Evolutionary conservation across 345 rosid genomes (phyloP).

Genomic region (Pugionium dolabratum): DNA sequence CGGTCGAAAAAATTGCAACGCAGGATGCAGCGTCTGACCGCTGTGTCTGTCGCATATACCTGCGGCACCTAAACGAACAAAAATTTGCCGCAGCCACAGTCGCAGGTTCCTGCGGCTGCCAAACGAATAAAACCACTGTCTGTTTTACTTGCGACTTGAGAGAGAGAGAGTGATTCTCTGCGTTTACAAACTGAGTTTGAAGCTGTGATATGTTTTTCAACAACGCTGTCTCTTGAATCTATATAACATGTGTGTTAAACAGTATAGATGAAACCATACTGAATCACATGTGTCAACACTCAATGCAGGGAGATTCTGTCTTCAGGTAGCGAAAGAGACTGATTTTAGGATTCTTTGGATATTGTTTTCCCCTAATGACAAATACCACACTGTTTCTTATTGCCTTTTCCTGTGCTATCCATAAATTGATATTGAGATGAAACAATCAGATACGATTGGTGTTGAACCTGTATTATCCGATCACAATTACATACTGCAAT

Average conservation of each 20-base stretch:
- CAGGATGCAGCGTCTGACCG: too few species aligned
- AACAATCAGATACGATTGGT: not conserved
- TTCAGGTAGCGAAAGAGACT: not conserved
- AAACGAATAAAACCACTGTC: too few species aligned
- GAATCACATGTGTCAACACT: conserved; percentile 6
- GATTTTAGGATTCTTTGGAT: not conserved
- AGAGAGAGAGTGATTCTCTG: not conserved
- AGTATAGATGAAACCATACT: not conserved
- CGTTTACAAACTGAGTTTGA: not conserved
- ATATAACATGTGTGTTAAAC: not conserved
- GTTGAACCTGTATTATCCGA: too few species aligned
- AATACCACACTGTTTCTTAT: not conserved
- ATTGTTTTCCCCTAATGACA: not conserved
- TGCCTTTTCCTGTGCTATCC: not conserved
- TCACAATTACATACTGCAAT: too few species aligned
- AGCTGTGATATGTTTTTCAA: not conserved
- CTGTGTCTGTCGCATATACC: too few species aligned
- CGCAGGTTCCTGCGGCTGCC: too few species aligned
- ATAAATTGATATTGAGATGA: conserved; percentile 9
- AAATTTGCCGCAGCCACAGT: too few species aligned
- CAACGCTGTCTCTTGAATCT: not conserved
- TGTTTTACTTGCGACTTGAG: too few species aligned
- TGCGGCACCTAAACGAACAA: too few species aligned
- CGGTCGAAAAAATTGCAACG: too few species aligned
- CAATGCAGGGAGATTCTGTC: not conserved